These are phyloP conservation scores for Hsuehochloa calcarea DNA, from an alignment of 176 grass and related monocot species.

Conservation along the genomic window DNA sequence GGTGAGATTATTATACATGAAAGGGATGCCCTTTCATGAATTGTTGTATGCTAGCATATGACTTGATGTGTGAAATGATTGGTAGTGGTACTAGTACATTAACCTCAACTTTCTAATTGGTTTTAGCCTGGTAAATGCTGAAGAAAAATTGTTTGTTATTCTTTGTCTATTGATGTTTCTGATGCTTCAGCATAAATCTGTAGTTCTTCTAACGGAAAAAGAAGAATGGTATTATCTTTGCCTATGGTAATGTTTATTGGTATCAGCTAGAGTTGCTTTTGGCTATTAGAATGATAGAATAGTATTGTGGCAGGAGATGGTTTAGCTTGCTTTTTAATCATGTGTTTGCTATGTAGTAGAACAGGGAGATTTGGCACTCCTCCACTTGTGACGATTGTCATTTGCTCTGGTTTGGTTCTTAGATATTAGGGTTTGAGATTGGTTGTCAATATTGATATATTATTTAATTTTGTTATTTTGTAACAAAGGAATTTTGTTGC, in stretches of 20 bases:
- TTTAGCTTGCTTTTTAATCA: conserved; percentile 11
- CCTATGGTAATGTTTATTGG: background rate
- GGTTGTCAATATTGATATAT: background rate
- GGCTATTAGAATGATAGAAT: conserved; percentile 6
- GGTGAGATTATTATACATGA: background rate
- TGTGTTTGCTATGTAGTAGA: conserved; percentile 8
- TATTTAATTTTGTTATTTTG: background rate
- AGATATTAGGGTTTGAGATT: conserved; percentile 11
- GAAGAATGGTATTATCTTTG: background rate
- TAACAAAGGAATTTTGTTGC: conserved; percentile 20
- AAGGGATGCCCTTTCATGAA: background rate
- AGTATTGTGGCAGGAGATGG: background rate
- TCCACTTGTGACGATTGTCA: conserved; percentile 1
- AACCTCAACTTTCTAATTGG: background rate
- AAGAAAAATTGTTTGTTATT: background rate
- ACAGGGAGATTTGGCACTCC: background rate
- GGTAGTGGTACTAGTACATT: background rate
- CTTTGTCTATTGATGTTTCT: background rate
- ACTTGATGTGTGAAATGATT: background rate
- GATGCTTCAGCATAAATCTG: conserved; percentile 20
- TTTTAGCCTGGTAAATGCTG: background rate
- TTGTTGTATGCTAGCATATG: background rate
- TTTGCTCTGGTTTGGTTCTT: conserved; percentile 22
- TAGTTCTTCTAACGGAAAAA: background rate
- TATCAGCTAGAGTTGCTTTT: background rate